phyloP scores from a whole-genome alignment of 176 grass and related monocot genomes.

The Bolboschoenus planiculmis region DNA sequence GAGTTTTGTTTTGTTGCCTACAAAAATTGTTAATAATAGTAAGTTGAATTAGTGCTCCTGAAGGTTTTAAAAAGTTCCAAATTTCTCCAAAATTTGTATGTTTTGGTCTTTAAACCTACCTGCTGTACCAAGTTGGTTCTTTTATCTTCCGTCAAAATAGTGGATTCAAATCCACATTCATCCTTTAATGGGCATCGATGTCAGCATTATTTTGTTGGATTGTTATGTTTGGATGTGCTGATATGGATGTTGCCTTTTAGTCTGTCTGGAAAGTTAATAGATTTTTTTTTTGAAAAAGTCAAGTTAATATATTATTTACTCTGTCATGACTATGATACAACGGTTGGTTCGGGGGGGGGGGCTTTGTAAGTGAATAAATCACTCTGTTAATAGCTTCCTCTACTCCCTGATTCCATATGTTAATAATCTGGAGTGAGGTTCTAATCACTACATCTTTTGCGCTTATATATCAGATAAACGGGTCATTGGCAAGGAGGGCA shows the following conservation, averaged over 20 bases:
- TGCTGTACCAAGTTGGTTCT: not conserved
- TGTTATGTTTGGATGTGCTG: not conserved
- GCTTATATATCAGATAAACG: constrained; percentile 14
- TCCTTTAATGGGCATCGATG: not conserved
- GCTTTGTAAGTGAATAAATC: too few relatives aligned
- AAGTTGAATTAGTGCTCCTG: not conserved
- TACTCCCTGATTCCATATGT: too few relatives aligned
- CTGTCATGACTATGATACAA: too few relatives aligned
- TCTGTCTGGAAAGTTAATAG: too few relatives aligned
- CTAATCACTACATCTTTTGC: not conserved
- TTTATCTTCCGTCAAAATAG: not conserved
- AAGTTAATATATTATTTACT: too few relatives aligned
- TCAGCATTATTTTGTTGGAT: not conserved
- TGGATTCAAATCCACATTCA: not conserved
- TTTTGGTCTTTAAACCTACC: not conserved
- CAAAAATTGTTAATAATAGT: not conserved
- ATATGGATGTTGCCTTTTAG: too few relatives aligned
- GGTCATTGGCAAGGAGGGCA: constrained; percentile 25
- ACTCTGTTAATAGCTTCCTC: too few relatives aligned
- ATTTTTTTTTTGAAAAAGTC: too few relatives aligned
- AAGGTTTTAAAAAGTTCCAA: not conserved
- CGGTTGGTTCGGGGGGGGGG: too few relatives aligned
- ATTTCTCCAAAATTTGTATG: not conserved
- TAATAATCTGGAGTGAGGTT: not conserved
- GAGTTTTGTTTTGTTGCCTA: not conserved